Base-by-base conservation (phyloP, 75 land plant species). In the Pinus albicaulis region DNA sequence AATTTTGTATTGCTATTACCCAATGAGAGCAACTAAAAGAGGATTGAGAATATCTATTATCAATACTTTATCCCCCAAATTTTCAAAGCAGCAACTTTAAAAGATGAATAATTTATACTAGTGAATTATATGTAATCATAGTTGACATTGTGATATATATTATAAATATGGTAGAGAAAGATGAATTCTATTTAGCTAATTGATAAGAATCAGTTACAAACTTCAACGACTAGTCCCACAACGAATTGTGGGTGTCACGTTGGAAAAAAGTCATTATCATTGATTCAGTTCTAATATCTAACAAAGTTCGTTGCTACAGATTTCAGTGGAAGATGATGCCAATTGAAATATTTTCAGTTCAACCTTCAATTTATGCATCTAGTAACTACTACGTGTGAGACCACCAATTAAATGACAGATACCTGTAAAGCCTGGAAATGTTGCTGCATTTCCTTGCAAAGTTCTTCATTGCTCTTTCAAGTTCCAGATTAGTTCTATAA, bases 401-500 rank as follows among this genome's bases (percentile, higher is more conserved):
- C 12, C 1, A 28, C 36, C 22, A 71, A 79, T 36, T 58, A 57
- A 55, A 57, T 20, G 24, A 78, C 31, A 79, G 59, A 63, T 62
- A 93, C 98, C 90, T 93, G 86, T 93, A 91, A 25, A 95, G 88
- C 53, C 84, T 86, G 16, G 94, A 91, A 80, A 96, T 93, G 56
- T 82, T 81, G 53, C 84, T 80, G 77, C 99, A 96, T 76, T 87
- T 90, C 53, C 60, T 24, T 59, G 85, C 78, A 74, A 93, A 91
- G 23, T 77, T 80, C 70, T 80, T 88, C 72, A 96, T 68, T 4
- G 89, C 87, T 38, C 80, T 69, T 64, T 93, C 93, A 59, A 95
- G 82, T 62, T 95, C 96, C 41, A 58, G 41, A 78, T 95, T 95
- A 61, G 70, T 89, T 88, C 83, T 87, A 69, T 93, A 93, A 72